Conservation (phyloP, 345 rosid species). For the Zanthoxylum bungeanum region DNA sequence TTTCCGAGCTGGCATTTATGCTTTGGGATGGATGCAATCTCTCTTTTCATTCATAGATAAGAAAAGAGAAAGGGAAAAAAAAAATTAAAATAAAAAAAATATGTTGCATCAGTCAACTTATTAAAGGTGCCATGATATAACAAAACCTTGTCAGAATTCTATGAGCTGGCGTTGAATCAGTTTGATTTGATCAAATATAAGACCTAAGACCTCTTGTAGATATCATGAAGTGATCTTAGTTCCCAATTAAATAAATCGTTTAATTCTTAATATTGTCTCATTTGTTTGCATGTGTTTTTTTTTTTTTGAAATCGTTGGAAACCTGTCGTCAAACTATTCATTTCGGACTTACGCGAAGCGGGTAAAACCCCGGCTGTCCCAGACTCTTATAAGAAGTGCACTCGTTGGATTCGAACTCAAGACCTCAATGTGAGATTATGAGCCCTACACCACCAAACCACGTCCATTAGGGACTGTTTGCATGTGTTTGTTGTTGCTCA, state of each 20-base stretch:
- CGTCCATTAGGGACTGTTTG: too few species aligned
- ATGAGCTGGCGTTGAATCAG: not conserved
- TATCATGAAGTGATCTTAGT: not conserved
- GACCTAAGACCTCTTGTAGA: not conserved
- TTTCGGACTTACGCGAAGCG: too few species aligned
- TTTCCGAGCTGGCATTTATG: conserved; percentile 47
- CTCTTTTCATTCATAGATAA: conserved; percentile 19
- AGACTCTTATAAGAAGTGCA: too few species aligned
- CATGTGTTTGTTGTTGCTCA: too few species aligned
- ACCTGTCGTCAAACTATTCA: too few species aligned
- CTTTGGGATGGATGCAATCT: conserved; percentile 39
- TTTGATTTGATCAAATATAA: not conserved
- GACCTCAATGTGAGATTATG: too few species aligned
- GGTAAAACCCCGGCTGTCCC: too few species aligned
- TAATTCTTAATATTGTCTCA: not conserved
- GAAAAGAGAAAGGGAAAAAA: not conserved
- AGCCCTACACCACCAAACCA: too few species aligned
- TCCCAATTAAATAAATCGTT: not conserved
- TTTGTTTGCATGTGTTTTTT: not conserved
- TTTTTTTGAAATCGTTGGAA: too few species aligned
- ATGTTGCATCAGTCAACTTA: conserved; percentile 5
- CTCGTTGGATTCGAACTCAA: too few species aligned
- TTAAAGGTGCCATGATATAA: not conserved
- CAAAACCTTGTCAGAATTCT: not conserved
- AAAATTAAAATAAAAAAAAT: not conserved